phyloP scores from a whole-genome alignment of 129 eudicot genomes.

The Arctium lappa region DNA sequence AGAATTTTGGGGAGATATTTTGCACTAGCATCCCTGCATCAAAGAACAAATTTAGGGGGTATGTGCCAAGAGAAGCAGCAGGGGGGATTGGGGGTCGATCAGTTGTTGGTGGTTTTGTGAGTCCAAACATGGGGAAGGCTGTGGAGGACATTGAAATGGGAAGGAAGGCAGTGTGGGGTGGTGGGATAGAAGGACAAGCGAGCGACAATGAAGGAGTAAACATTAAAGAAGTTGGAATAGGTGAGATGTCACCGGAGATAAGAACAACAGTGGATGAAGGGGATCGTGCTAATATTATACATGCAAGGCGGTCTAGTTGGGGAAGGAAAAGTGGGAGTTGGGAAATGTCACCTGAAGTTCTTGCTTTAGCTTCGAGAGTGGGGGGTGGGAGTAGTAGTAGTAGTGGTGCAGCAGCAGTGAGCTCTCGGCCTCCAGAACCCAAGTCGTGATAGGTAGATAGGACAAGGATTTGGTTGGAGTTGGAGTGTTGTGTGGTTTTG shows the following conservation, averaged over 20 bases:
- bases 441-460: slow-evolving; percentile 28
- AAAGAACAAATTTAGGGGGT: slow-evolving; percentile 75
- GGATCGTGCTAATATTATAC: slow-evolving; percentile 71
- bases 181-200: slow-evolving; percentile 56
- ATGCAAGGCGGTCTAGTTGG: slow-evolving; percentile 87
- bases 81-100: slow-evolving; percentile 50
- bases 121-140: slow-evolving; percentile 94
- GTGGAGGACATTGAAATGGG: slow-evolving; percentile 96
- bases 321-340: slow-evolving; percentile 94
- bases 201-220: slow-evolving; percentile 63
- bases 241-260: slow-evolving; percentile 79
- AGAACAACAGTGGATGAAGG: slow-evolving; percentile 83
- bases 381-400: slow-evolving; percentile 62
- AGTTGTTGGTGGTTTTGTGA: slow-evolving; percentile 77
- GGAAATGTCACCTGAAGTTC: slow-evolving; percentile 98
- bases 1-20: slow-evolving; percentile 77
- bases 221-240: slow-evolving; percentile 57
- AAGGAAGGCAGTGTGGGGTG: slow-evolving; percentile 95
- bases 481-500: background rate
- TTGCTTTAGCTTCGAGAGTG: slow-evolving; percentile 82
- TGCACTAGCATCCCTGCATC: slow-evolving; percentile 65
- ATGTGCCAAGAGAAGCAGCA: slow-evolving; percentile 67
- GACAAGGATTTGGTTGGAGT: slow-evolving; percentile 15
- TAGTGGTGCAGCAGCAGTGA: slow-evolving; percentile 36
- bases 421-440: slow-evolving; percentile 41